Conservation (phyloP, 495 filamentous ascomycete species). For the Viridothelium virens region DNA sequence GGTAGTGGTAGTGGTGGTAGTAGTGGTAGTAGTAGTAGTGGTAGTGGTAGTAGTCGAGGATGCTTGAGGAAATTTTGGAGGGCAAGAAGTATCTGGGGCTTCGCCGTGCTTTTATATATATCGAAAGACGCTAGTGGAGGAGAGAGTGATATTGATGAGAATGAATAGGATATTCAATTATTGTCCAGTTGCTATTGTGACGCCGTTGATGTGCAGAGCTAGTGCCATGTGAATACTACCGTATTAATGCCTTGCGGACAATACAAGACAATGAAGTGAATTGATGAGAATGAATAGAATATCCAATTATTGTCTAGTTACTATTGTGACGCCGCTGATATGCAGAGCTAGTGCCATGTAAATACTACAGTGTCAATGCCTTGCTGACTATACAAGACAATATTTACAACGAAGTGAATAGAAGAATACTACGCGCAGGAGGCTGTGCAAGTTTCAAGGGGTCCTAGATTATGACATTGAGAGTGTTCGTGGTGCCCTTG, state of each 20-base stretch:
- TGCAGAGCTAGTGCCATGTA: neutral
- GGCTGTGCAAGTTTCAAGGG: no score
- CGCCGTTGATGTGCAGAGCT: neutral
- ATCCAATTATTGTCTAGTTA: neutral
- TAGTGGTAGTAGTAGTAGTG: neutral
- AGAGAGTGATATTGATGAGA: neutral
- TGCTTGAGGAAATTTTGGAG: neutral
- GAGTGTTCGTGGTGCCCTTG: constrained; percentile 42
- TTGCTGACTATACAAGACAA: neutral
- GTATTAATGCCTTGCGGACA: neutral
- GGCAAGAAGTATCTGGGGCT: neutral
- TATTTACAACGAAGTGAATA: neutral
- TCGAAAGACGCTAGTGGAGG: neutral
- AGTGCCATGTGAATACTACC: neutral
- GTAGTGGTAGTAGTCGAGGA: neutral
- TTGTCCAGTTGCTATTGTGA: neutral
- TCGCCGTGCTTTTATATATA: neutral
- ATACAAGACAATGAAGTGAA: no score
- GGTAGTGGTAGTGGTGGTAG: neutral
- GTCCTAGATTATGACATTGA: constrained; percentile 21
- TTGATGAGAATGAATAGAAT: no score
- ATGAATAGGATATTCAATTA: neutral
- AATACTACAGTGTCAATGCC: no score
- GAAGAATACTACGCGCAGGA: neutral
- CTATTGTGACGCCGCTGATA: neutral